Conservation (phyloP, 768 basidiomycete species). For the Rhizopogon vulgaris region DNA sequence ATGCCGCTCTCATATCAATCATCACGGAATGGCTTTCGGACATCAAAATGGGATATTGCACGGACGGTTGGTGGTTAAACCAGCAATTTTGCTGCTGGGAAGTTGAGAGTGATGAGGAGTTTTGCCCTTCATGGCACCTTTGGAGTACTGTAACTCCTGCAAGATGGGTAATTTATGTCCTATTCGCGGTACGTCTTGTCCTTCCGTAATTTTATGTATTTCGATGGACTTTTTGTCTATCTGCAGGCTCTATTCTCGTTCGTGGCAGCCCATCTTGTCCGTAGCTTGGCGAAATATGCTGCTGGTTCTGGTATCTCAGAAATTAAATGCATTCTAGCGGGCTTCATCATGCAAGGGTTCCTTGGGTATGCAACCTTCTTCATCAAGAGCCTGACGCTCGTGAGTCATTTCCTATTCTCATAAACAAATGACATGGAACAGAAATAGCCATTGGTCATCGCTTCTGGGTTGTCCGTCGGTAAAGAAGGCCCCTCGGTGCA, state of each 20-base stretch:
- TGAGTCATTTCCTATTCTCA: slow-evolving; percentile 32
- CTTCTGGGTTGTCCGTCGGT: slow-evolving; percentile 93
- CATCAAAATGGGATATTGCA: slow-evolving; percentile 95
- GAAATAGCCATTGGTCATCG: slow-evolving; percentile 87
- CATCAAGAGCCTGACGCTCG: slow-evolving; percentile 92
- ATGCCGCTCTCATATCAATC: slow-evolving; percentile 93
- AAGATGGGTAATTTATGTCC: slow-evolving; percentile 81
- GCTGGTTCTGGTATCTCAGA: slow-evolving; percentile 98
- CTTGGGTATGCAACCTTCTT: slow-evolving; percentile 84
- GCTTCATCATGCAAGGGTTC: slow-evolving; percentile 96
- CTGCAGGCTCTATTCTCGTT: slow-evolving; percentile 74
- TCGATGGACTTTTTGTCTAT: slow-evolving; percentile 1
- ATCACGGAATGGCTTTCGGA: slow-evolving; percentile 96
- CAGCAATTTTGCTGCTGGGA: slow-evolving; percentile 99
- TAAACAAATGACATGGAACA: slow-evolving; percentile 9
- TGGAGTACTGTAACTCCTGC: slow-evolving; percentile 74
- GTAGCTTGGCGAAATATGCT: slow-evolving; percentile 86
- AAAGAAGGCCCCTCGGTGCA: slow-evolving; percentile 99
- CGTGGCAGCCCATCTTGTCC: slow-evolving; percentile 83
- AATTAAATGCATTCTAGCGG: slow-evolving; percentile 96
- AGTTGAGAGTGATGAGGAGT: slow-evolving; percentile 75
- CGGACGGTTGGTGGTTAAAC: slow-evolving; percentile 97
- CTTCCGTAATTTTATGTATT: neutral
- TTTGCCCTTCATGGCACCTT: slow-evolving; percentile 86
- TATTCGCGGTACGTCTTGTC: slow-evolving; percentile 69